Evolutionary conservation across 2,329 filamentous ascomycete genomes (phyloP), one percentile per base, ranked within the genome.

Genomic region (Fusarium drepaniforme): DNA sequence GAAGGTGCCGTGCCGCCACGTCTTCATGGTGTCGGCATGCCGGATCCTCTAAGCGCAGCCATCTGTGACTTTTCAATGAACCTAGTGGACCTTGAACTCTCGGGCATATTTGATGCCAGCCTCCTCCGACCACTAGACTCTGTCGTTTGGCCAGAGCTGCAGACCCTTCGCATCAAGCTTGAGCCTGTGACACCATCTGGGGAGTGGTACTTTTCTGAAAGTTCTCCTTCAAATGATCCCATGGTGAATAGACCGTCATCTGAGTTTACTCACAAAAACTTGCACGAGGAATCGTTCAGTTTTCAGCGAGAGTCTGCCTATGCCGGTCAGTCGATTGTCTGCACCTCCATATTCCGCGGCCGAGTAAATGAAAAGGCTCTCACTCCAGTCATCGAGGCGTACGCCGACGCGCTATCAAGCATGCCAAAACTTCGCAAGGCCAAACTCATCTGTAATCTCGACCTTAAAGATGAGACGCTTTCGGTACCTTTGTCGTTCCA

Each of bases 341-440:
- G 12, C 33, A 35, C 9, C 25, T 28, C 25, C 25, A 28, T 28
- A 28, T 28, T 35, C 18, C 58, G 67, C 9, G 40, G 37, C 4
- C 25, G 12, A 11, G 58, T 44, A 1, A 44, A 49, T 13, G 64
- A 70, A 5, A 37, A 53, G n/a, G 30, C 33, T 9, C 58, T 67
- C 2, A 13, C 60, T 5, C 64, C 67, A 4, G 44, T 70, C 23
- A 40, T 70, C 15, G 67, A 67, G 3, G 35, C 49, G 0, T 70
- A 58, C 15, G 67, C 25, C 12, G 40, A 62, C 8, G 67, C 67
- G 5, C 38, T 70, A 1, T 66, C 67, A 2, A 38, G n/a, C 8
- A 70, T 70, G 67, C 67, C 67, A 1, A 67, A 59, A 40, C 57
- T 70, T 30, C 35, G 18, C n/a, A 35, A 58, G 3, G 51, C 64